A percentile compares a stretch with the other conserved stretches of the same genome.
These are phyloP conservation scores for Cadophora gregata DNA, from an alignment of 2,329 filamentous ascomycete genomes.

Conservation along the genomic window DNA sequence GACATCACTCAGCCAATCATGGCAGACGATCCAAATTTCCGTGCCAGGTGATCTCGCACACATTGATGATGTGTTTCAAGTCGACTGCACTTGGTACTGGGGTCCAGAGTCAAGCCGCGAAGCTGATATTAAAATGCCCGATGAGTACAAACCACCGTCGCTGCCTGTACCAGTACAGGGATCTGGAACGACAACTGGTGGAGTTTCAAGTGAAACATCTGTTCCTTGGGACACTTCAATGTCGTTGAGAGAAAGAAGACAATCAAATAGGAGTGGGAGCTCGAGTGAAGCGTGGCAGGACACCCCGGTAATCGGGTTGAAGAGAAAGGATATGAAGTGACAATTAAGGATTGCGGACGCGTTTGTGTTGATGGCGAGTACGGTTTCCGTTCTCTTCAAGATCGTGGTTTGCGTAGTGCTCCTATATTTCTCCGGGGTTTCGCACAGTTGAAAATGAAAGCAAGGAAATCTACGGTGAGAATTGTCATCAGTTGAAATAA, in stretches of 20 bases:
- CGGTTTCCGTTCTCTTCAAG: background rate
- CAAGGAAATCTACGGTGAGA: background rate
- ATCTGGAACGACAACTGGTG: background rate
- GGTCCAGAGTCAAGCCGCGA: background rate
- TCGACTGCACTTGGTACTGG: background rate
- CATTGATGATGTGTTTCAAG: background rate
- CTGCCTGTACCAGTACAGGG: background rate
- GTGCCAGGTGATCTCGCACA: background rate
- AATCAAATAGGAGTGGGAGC: background rate
- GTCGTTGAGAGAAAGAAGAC: background rate
- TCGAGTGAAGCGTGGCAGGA: background rate
- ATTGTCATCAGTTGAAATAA: too few relatives aligned
- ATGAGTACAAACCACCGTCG: background rate
- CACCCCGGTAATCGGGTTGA: background rate
- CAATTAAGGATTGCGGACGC: background rate
- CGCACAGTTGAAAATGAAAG: conserved; percentile 48
- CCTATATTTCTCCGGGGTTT: background rate
- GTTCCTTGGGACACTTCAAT: background rate
- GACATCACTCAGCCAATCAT: background rate
- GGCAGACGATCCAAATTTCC: background rate
- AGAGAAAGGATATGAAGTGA: conserved; percentile 3
- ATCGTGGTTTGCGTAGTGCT: background rate
- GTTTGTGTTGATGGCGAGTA: background rate
- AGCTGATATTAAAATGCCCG: background rate
- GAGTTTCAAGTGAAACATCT: background rate